These are phyloP conservation scores for Pleodorina starrii DNA, from an alignment of 139 green algal species.

Conservation along the genomic window DNA sequence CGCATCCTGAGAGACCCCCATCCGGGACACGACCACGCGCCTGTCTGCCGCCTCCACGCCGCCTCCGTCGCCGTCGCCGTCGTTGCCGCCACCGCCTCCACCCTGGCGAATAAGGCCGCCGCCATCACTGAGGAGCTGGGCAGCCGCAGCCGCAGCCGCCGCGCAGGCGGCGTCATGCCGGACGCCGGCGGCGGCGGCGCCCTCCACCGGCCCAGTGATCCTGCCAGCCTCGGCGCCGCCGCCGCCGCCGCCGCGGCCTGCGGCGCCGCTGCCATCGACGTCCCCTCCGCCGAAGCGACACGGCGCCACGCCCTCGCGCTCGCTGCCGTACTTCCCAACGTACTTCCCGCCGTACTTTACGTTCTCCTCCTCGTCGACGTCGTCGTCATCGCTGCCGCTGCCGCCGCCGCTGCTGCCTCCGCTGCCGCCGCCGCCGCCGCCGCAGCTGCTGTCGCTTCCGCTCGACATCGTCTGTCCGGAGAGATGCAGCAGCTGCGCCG, in stretches of 20 bases:
- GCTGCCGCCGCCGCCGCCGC: background rate
- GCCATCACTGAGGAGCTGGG: too few relatives aligned
- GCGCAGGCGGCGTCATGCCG: too few relatives aligned
- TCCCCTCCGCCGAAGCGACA: too few relatives aligned
- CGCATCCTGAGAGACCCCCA: background rate
- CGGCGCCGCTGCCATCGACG: too few relatives aligned
- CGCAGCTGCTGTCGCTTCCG: background rate
- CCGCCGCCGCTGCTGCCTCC: background rate
- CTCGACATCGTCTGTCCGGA: background rate
- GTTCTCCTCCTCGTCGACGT: background rate
- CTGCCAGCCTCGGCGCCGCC: too few relatives aligned
- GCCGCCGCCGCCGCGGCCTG: too few relatives aligned
- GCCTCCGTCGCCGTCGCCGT: background rate
- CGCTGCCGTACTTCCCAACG: background rate
- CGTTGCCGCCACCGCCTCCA: background rate
- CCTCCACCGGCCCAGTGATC: too few relatives aligned
- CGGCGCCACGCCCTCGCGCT: too few relatives aligned
- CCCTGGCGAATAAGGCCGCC: background rate
- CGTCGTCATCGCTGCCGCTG: background rate
- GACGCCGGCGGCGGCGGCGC: too few relatives aligned
- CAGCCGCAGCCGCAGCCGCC: too few relatives aligned
- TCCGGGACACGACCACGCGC: too few relatives aligned
- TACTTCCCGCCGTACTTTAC: background rate
- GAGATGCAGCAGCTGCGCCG: conserved; percentile 48
- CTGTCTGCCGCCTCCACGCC: background rate